Percentiles rank a stretch among this genome's conserved stretches.
phyloP scores from a whole-genome alignment of 2,329 filamentous ascomycete species.

The Aspergillus glaucus region DNA sequence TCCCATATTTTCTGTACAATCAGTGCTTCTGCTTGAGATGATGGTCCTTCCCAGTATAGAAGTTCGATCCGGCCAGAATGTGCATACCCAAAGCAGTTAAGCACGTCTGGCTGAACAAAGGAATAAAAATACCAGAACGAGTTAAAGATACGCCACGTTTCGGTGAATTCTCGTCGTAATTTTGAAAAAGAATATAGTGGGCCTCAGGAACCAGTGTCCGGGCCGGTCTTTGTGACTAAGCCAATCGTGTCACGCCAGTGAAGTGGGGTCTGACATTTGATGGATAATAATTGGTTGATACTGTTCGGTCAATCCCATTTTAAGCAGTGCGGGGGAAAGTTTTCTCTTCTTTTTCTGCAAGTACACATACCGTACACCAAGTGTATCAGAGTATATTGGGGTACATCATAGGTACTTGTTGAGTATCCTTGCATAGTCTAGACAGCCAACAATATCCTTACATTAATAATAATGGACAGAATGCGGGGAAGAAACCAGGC shows the following conservation, averaged over 20 bases:
- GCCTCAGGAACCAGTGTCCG: too few species aligned
- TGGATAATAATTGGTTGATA: conserved; percentile 2
- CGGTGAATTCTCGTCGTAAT: neutral
- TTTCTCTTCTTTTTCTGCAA: conserved; percentile 1
- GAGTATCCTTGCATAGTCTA: too few species aligned
- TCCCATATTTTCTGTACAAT: too few species aligned
- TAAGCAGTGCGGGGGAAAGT: conserved; percentile 4
- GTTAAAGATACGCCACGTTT: conserved; percentile 3
- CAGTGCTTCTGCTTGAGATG: too few species aligned
- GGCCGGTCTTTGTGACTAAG: neutral
- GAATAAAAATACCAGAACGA: neutral
- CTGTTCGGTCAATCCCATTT: neutral
- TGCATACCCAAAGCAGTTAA: too few species aligned
- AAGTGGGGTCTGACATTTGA: conserved; percentile 5
- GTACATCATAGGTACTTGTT: too few species aligned
- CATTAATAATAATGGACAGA: too few species aligned
- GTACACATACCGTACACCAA: neutral
- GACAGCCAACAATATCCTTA: too few species aligned
- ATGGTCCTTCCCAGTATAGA: neutral
- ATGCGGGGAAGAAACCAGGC: too few species aligned
- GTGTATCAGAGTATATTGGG: too few species aligned
- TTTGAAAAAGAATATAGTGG: neutral
- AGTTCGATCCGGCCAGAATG: neutral
- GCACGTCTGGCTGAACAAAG: neutral
- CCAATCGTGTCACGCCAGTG: too few species aligned